Conservation (phyloP, 192 early-diverging fungal genomes). For the Linnemannia zychae region DNA sequence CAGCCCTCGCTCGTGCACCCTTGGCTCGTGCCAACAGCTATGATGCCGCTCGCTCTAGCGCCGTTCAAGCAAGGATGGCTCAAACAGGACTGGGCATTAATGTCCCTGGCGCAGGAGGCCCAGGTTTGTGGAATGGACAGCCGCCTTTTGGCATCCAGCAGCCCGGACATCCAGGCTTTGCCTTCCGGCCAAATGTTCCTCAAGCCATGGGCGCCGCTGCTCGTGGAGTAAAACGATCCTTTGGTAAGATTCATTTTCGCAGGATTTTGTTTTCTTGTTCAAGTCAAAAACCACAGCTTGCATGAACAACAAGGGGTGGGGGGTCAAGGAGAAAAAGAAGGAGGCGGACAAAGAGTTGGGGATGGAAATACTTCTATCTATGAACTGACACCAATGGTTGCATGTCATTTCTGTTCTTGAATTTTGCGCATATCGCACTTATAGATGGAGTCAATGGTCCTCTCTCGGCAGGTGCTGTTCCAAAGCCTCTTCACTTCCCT, state of each 20-base stretch:
- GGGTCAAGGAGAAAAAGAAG: neutral
- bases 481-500: conserved; percentile 51
- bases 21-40: conserved; percentile 40
- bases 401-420: neutral
- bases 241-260: conserved; percentile 34
- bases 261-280: neutral
- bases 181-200: conserved; percentile 42
- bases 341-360: neutral
- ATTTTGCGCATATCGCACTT: too few species aligned
- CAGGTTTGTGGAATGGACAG: conserved; percentile 36
- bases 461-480: conserved; percentile 55
- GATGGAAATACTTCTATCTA: neutral
- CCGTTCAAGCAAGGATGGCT: conserved; percentile 40
- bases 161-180: conserved; percentile 41
- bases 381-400: neutral
- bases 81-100: conserved; percentile 53
- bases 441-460: conserved; percentile 53
- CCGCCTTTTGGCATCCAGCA: conserved; percentile 35
- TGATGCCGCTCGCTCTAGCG: conserved; percentile 31
- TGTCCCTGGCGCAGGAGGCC: conserved; percentile 37
- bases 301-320: conserved; percentile 2
- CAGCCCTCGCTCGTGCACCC: conserved; percentile 28
- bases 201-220: conserved; percentile 36
- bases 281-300: conserved; percentile 1
- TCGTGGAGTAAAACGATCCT: conserved; percentile 47